These are phyloP conservation scores for Exidia glandulosa DNA, from an alignment of 768 basidiomycete genomes.

Conservation along the genomic window DNA sequence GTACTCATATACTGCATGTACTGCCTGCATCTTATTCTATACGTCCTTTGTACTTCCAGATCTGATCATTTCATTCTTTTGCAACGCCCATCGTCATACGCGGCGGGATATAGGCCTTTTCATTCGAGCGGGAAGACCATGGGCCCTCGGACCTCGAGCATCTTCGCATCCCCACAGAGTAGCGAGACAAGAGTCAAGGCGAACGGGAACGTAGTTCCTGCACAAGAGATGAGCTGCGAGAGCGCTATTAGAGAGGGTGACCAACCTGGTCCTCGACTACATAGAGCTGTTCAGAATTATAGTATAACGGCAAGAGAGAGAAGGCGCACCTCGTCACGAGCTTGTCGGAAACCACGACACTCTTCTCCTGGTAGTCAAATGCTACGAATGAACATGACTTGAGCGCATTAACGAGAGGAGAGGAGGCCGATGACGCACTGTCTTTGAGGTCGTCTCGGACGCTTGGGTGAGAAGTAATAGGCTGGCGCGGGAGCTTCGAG, in stretches of 20 bases:
- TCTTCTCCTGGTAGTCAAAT: constrained; percentile 63
- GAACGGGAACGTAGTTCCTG: constrained; percentile 69
- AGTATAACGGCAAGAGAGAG: neutral
- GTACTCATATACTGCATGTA: too few relatives aligned
- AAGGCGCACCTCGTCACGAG: constrained; percentile 61
- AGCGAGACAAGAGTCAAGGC: constrained; percentile 65
- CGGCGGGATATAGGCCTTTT: too few relatives aligned
- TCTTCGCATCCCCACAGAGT: constrained; percentile 51
- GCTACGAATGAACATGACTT: constrained; percentile 25
- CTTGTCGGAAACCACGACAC: constrained; percentile 61
- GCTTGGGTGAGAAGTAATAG: constrained; percentile 69
- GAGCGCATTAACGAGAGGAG: too few relatives aligned
- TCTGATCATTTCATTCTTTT: too few relatives aligned
- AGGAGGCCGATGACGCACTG: constrained; percentile 24
- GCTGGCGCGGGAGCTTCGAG: constrained; percentile 47
- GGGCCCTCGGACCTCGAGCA: constrained; percentile 47
- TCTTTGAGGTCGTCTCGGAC: constrained; percentile 49
- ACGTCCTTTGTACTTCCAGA: too few relatives aligned
- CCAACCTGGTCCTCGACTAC: constrained; percentile 62
- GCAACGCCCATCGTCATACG: too few relatives aligned
- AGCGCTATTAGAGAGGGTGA: neutral
- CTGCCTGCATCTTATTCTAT: too few relatives aligned
- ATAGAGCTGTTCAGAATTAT: neutral
- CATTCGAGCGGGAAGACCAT: constrained; percentile 84
- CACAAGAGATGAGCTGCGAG: neutral